Evolutionary conservation across 176 grass and related monocot genomes (phyloP).

Genomic region (Pontederia paniculata): DNA sequence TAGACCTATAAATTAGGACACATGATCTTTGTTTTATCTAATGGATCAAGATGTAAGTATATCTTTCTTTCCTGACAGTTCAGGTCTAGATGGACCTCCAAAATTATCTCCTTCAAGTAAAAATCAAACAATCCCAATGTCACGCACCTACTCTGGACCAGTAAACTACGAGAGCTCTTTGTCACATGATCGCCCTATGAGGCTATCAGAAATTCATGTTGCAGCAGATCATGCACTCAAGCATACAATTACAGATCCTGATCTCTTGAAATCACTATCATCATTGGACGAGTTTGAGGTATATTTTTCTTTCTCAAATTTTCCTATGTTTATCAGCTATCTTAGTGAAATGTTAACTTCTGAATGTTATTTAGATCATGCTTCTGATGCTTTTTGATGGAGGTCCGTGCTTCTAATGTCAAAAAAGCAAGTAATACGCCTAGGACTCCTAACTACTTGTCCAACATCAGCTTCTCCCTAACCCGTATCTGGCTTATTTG

Average conservation of each 20-base stretch:
- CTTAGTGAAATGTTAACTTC: too few relatives aligned
- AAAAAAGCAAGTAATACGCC: too few relatives aligned
- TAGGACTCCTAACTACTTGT: too few relatives aligned
- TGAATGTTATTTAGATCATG: not conserved
- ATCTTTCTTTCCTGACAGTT: conserved; percentile 48
- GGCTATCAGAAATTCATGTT: conserved; percentile 97
- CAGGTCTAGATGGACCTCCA: conserved; percentile 68
- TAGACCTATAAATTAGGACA: conserved; percentile 3
- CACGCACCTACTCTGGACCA: conserved; percentile 78
- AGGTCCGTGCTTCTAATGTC: too few relatives aligned
- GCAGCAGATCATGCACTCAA: conserved; percentile 87
- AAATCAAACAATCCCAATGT: conserved; percentile 35
- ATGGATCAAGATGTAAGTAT: conserved; percentile 11
- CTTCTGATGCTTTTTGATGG: too few relatives aligned
- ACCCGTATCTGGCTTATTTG: too few relatives aligned
- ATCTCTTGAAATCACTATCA: conserved; percentile 78
- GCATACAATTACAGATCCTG: conserved; percentile 67
- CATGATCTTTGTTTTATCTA: conserved; percentile 23
- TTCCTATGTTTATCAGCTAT: too few relatives aligned
- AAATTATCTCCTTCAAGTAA: conserved; percentile 40
- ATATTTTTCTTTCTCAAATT: not conserved
- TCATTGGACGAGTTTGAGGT: conserved; percentile 91
- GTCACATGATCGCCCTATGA: conserved; percentile 70
- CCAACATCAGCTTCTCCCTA: too few relatives aligned
- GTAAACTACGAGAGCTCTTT: conserved; percentile 57